Evolutionary conservation across 169 alveolate species (phyloP), one percentile per base, ranked within the genome.

Genomic region (Eimeria necatrix): DNA sequence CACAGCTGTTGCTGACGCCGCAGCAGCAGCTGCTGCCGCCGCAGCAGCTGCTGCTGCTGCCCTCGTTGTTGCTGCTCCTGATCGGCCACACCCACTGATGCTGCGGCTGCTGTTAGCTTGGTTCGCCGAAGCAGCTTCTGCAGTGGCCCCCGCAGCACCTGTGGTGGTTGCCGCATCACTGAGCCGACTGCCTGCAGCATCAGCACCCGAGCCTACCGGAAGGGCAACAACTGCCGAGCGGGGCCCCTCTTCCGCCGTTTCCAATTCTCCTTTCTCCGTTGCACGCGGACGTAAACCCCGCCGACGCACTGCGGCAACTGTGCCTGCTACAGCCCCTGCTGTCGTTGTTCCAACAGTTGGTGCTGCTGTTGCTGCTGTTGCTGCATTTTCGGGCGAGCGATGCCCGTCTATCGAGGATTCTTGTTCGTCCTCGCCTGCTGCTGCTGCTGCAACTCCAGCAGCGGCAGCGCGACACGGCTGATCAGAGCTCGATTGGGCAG

Each of bases 31-130:
- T 6, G 74, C 74, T 14, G 74, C 74, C 2, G 74, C 74, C 2
- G 22, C 74, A 10, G 74, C 74, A 61, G 74, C 74, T 20, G 74
- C 74, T 61, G 74, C 74, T 61, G 74, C 74, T 61, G 74, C 74
- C 22, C 74, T 1, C 41, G 74, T 61, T 61, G 74, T 61, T 61
- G 74, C 74, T 61, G 74, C 74, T 1, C 74, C 74, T 61, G 74
- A 61, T 0, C 74, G 74, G 18, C 22, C 68, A 56, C 22, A 16
- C 22, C 24, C 74, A 16, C 74, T 18, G 74, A n/a, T 18, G 74
- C n/a, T 61, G 74, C 74, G 74, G 74, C 74, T 6, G 9, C 83
- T 32, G 20, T 56, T 56, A 10, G 20, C 2, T 56, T 56, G 12
- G 68, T 56, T 56, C 20, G 68, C 78, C 12, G 61, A 7, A 41